phyloP scores from a whole-genome alignment of 139 green algal species.

The Diplosphaera chodatii region DNA sequence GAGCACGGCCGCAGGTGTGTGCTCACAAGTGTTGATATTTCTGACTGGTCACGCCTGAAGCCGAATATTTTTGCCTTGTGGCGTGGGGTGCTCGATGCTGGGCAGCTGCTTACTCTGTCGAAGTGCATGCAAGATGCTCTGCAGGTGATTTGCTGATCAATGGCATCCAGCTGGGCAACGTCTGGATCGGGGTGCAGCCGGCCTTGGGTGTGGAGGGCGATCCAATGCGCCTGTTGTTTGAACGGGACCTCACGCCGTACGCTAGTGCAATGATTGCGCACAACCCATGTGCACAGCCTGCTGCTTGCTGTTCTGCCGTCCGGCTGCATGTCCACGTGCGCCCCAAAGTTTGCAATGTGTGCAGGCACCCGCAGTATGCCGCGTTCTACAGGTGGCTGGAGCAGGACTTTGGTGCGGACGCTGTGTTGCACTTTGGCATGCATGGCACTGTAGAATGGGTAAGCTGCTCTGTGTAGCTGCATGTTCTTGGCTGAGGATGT shows the following conservation, averaged over 20 bases:
- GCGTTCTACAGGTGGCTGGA: constrained; percentile 93
- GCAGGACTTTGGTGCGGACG: constrained; percentile 70
- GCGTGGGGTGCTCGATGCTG: too few species aligned
- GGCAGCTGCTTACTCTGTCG: too few species aligned
- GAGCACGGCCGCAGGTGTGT: constrained; percentile 28
- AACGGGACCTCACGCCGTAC: constrained; percentile 88
- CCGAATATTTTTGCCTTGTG: too few species aligned
- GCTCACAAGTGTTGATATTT: background rate
- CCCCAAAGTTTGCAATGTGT: too few species aligned
- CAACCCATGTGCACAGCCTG: too few species aligned
- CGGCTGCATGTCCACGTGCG: too few species aligned
- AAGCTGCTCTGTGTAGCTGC: too few species aligned
- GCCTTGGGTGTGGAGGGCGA: constrained; percentile 93
- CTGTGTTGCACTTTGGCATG: constrained; percentile 96
- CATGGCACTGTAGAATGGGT: constrained; percentile 90
- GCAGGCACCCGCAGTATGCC: constrained; percentile 86
- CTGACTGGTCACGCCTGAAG: too few species aligned
- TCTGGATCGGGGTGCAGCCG: constrained; percentile 92
- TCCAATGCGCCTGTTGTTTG: constrained; percentile 97
- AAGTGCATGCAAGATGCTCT: too few species aligned
- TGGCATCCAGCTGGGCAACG: constrained; percentile 82
- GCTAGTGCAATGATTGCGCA: too few species aligned
- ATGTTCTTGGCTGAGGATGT: too few species aligned
- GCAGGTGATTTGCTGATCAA: constrained; percentile 40
- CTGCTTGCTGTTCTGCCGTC: too few species aligned